Conservation (phyloP, 768 basidiomycete species). For the Xerocomellus chrysenteron region DNA sequence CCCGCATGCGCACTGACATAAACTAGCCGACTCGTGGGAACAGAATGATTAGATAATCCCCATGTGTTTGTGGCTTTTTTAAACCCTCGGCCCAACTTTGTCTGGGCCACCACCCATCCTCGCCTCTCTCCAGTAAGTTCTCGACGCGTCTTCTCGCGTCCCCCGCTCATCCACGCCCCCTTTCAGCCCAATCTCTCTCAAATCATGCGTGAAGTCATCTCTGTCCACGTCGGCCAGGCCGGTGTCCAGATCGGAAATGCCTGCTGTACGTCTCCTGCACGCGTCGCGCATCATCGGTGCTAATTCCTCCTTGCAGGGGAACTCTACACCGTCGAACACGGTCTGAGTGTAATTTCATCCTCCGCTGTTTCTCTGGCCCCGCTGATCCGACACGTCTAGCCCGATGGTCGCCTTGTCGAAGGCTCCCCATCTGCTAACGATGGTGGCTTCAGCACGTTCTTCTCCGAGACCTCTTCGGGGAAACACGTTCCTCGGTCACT, state of each 20-base stretch:
- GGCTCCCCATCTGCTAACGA: constrained; percentile 73
- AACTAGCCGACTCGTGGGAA: constrained; percentile 27
- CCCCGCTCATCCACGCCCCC: not conserved
- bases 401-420: constrained; percentile 89
- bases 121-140: constrained; percentile 30
- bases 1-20: not conserved
- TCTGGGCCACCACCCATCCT: constrained; percentile 30
- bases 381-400: constrained; percentile 49
- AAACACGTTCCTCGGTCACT: constrained; percentile 98
- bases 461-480: constrained; percentile 94
- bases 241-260: constrained; percentile 98
- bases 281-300: constrained; percentile 14
- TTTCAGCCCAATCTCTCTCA: constrained; percentile 12
- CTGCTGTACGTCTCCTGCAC: constrained; percentile 73
- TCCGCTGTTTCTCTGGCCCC: constrained; percentile 3
- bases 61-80: constrained; percentile 39
- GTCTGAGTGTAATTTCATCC: constrained; percentile 69
- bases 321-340: constrained; percentile 98
- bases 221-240: constrained; percentile 97
- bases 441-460: constrained; percentile 98
- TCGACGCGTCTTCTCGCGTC: constrained; percentile 32
- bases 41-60: constrained; percentile 28
- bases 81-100: constrained; percentile 38
- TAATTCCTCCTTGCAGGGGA: constrained; percentile 65
- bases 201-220: constrained; percentile 95